Percentiles rank a stretch among this genome's conserved stretches.
These are phyloP conservation scores for Collybia sp. DNA, from an alignment of 768 basidiomycete species.

Conservation along the genomic window DNA sequence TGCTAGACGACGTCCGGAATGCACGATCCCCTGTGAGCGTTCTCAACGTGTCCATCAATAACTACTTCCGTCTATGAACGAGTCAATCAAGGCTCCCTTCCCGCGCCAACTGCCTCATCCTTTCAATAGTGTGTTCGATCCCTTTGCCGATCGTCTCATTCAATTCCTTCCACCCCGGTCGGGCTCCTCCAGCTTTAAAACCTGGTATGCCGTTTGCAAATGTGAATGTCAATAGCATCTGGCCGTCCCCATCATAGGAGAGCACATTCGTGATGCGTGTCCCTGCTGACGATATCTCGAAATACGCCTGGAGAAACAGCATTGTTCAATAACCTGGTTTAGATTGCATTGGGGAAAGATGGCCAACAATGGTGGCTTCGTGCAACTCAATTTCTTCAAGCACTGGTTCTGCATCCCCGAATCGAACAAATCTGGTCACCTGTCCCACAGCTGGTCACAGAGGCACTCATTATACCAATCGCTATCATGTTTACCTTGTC, in stretches of 20 bases:
- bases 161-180: slow-evolving; percentile 9
- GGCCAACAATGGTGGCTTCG: slow-evolving; percentile 17
- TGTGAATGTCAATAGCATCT: slow-evolving; percentile 19
- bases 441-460: slow-evolving; percentile 1
- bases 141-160: slow-evolving; percentile 14
- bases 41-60: no score
- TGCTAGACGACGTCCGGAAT: no score
- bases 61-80: not conserved
- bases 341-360: not conserved
- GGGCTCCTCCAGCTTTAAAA: not conserved
- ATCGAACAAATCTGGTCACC: slow-evolving; percentile 12
- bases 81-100: slow-evolving; percentile 8
- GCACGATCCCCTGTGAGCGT: no score
- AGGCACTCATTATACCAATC: not conserved
- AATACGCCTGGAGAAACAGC: slow-evolving; percentile 15
- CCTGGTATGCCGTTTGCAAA: slow-evolving; percentile 23
- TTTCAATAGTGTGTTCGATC: slow-evolving; percentile 18
- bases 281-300: slow-evolving; percentile 12
- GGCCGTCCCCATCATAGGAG: slow-evolving; percentile 17
- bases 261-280: slow-evolving; percentile 18
- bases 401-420: slow-evolving; percentile 9
- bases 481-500: slow-evolving; percentile 8
- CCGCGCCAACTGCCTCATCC: slow-evolving; percentile 15
- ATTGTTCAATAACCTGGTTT: no score
- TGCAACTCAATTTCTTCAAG: slow-evolving; percentile 16